phyloP scores from a whole-genome alignment of 768 basidiomycete genomes.

The Sarcodon aspratus region DNA sequence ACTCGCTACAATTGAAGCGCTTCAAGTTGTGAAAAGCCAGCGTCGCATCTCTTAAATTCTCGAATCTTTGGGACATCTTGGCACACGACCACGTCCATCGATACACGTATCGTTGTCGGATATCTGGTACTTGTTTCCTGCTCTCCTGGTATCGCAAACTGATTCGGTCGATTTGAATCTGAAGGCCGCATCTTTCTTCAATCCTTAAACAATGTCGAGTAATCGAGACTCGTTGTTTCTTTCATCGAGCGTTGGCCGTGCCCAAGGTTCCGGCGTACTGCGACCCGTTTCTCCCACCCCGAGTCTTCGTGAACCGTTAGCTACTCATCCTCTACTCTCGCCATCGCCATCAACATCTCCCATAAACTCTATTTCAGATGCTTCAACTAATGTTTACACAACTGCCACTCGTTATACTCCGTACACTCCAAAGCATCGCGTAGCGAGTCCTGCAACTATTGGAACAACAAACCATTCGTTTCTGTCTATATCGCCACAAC shows the following conservation, averaged over 20 bases:
- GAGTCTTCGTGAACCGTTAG: constrained; percentile 33
- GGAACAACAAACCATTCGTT: constrained; percentile 29
- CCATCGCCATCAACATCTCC: constrained; percentile 20
- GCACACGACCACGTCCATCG: too few species aligned
- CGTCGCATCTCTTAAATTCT: too few species aligned
- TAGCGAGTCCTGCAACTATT: constrained; percentile 31
- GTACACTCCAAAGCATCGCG: constrained; percentile 67
- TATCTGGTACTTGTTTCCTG: too few species aligned
- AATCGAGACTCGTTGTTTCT: constrained; percentile 9
- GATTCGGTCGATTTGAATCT: too few species aligned
- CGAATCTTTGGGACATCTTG: too few species aligned
- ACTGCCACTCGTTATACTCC: constrained; percentile 49
- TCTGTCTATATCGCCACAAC: constrained; percentile 24
- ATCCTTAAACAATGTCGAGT: too few species aligned
- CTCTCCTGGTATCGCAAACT: too few species aligned
- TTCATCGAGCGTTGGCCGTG: constrained; percentile 13
- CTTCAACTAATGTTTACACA: constrained; percentile 2
- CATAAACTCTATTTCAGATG: constrained; percentile 5
- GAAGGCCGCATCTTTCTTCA: too few species aligned
- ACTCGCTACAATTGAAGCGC: too few species aligned
- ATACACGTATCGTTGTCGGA: too few species aligned
- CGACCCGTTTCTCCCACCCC: constrained; percentile 9
- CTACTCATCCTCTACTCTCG: constrained; percentile 58
- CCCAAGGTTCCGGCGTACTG: constrained; percentile 6
- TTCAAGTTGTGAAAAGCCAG: too few species aligned